Evolutionary conservation across 768 basidiomycete genomes (phyloP).

Genomic region (Hericium rajendrae): DNA sequence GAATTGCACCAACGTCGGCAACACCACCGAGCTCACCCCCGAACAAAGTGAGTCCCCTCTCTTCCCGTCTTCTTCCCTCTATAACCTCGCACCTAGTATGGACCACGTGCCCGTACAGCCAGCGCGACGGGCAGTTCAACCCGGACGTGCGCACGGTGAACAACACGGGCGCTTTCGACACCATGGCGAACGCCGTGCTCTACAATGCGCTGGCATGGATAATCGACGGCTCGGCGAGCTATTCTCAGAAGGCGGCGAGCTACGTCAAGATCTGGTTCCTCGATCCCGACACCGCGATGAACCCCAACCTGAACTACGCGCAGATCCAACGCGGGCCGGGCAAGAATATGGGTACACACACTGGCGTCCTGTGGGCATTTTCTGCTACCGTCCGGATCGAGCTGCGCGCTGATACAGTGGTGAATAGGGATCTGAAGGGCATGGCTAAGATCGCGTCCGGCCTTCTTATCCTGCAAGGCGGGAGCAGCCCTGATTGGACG

Average conservation of each 20-base stretch:
- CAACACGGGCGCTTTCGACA: conserved; percentile 19
- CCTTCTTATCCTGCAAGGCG: conserved; percentile 19
- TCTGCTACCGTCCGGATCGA: background rate
- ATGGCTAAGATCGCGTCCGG: conserved; percentile 22
- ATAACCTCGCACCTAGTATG: conserved; percentile 9
- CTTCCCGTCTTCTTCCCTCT: background rate
- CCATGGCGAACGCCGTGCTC: conserved; percentile 22
- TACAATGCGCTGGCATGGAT: conserved; percentile 25
- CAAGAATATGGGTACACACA: background rate
- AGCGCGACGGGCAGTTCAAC: conserved; percentile 23
- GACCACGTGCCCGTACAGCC: conserved; percentile 20
- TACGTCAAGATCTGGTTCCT: conserved; percentile 25
- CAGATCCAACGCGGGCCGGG: conserved; percentile 13
- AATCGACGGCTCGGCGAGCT: conserved; percentile 19
- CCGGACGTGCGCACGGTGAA: conserved; percentile 22
- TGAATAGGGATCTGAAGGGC: conserved; percentile 17
- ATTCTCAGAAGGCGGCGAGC: conserved; percentile 15
- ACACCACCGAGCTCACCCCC: conserved; percentile 20
- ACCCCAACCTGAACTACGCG: conserved; percentile 18
- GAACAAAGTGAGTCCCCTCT: conserved; percentile 16
- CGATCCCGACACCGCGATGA: conserved; percentile 22
- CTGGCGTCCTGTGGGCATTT: conserved; percentile 8
- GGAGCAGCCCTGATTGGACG: conserved; percentile 19
- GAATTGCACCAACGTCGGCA: conserved; percentile 20
- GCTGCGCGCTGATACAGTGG: background rate